These are phyloP conservation scores for Brettanomyces nanus DNA, from an alignment of 805 yeast genomes.

Conservation along the genomic window DNA sequence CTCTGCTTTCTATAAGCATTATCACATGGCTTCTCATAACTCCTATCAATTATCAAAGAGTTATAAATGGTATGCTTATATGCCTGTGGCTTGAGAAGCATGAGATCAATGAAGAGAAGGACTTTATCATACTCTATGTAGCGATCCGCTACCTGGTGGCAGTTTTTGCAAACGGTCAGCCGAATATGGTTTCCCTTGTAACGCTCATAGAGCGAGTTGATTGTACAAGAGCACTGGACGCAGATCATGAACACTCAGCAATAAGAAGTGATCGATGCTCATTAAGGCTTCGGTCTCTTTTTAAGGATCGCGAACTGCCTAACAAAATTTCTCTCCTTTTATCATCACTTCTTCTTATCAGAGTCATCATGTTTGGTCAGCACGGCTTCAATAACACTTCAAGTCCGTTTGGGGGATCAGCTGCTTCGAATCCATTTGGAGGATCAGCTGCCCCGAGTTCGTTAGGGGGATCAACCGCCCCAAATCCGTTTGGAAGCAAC, in stretches of 20 bases:
- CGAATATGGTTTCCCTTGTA: conserved; percentile 76
- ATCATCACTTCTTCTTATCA: too few species aligned
- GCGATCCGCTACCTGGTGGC: conserved; percentile 75
- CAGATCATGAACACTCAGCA: conserved; percentile 58
- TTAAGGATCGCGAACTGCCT: too few species aligned
- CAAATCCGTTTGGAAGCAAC: conserved; percentile 7
- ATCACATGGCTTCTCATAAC: conserved; percentile 1
- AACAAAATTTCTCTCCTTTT: too few species aligned
- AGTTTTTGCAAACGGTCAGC: conserved; percentile 64
- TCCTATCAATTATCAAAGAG: conserved; percentile 29
- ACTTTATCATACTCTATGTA: conserved; percentile 89
- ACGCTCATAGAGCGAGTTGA: conserved; percentile 55
- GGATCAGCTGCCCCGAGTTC: conserved; percentile 7
- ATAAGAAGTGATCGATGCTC: too few species aligned
- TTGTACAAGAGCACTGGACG: conserved; percentile 72
- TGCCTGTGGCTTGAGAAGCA: conserved; percentile 81
- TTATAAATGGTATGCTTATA: conserved; percentile 83
- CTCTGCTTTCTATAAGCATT: not conserved
- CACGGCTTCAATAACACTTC: too few species aligned
- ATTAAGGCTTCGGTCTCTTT: too few species aligned
- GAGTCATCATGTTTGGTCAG: not conserved
- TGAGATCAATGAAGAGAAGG: conserved; percentile 70
- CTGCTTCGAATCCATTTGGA: conserved; percentile 19
- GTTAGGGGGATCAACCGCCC: conserved; percentile 6
- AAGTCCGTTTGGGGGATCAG: too few species aligned